phyloP scores from a whole-genome alignment of 179 eudicot species.

The Camellia oleifera region DNA sequence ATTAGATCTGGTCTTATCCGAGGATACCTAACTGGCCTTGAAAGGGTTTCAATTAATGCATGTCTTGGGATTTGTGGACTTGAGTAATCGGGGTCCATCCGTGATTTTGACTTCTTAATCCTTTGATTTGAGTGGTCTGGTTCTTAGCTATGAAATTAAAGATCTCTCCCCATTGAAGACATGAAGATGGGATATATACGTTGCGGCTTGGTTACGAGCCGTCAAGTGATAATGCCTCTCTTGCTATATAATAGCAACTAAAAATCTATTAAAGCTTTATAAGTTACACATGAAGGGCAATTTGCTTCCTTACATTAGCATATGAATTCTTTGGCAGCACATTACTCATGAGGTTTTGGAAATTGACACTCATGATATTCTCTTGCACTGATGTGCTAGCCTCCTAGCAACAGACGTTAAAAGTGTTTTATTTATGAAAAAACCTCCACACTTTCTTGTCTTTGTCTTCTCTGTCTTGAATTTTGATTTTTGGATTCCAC shows the following conservation, averaged over 20 bases:
- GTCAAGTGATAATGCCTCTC: background rate
- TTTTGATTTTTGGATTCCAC: background rate
- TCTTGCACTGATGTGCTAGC: background rate
- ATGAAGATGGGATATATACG: background rate
- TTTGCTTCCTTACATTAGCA: slow-evolving; percentile 1
- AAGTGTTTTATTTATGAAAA: background rate
- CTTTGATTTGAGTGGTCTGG: background rate
- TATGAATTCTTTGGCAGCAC: background rate
- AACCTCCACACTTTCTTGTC: background rate
- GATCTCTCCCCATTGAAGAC: background rate
- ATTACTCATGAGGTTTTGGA: background rate
- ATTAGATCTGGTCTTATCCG: background rate
- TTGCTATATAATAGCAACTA: background rate
- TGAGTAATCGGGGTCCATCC: background rate
- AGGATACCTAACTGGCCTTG: background rate
- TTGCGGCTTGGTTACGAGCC: background rate
- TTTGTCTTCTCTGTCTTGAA: background rate
- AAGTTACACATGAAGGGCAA: background rate
- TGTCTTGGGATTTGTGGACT: background rate
- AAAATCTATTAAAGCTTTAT: background rate
- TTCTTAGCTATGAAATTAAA: background rate
- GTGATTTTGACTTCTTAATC: background rate
- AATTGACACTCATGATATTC: background rate
- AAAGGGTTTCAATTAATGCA: background rate
- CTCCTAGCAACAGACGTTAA: background rate